Percentiles rank a stretch among this genome's conserved stretches.
phyloP scores from a whole-genome alignment of 441 rosid species.

The Erodium chrysanthum region DNA sequence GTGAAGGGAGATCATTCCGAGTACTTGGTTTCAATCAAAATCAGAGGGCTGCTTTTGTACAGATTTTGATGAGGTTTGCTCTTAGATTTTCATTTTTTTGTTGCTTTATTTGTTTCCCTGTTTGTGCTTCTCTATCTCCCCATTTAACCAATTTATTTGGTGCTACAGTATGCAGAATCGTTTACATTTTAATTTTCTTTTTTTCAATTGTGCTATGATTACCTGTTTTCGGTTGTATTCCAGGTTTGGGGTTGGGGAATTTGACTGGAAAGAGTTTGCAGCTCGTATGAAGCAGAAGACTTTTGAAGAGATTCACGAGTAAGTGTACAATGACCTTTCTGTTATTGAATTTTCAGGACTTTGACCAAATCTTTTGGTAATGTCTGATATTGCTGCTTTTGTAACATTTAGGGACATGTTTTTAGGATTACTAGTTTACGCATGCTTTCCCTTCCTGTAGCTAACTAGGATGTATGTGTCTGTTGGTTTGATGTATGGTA shows the following conservation, averaged over 20 bases:
- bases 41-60: slow-evolving; percentile 92
- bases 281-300: slow-evolving; percentile 89
- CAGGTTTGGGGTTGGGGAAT: slow-evolving; percentile 92
- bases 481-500: neutral
- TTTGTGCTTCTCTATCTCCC: neutral
- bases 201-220: neutral
- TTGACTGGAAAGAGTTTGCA: slow-evolving; percentile 80
- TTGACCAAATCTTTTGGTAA: neutral
- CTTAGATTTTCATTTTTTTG: slow-evolving; percentile 12
- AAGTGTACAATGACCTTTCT: slow-evolving; percentile 21
- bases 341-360: neutral
- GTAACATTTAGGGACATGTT: too few species aligned
- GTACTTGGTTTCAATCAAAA: slow-evolving; percentile 89
- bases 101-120: slow-evolving; percentile 4
- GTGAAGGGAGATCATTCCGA: slow-evolving; percentile 91
- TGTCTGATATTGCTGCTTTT: neutral
- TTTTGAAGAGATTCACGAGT: slow-evolving; percentile 76
- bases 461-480: neutral
- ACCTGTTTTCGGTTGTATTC: slow-evolving; percentile 14
- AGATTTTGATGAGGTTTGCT: slow-evolving; percentile 78
- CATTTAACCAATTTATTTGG: neutral
- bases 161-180: slow-evolving; percentile 8
- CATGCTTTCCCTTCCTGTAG: neutral
- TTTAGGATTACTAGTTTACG: too few species aligned
- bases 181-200: slow-evolving; percentile 7